Evolutionary conservation across 495 filamentous ascomycete genomes (phyloP).

Genomic region (Emericellopsis terricola): DNA sequence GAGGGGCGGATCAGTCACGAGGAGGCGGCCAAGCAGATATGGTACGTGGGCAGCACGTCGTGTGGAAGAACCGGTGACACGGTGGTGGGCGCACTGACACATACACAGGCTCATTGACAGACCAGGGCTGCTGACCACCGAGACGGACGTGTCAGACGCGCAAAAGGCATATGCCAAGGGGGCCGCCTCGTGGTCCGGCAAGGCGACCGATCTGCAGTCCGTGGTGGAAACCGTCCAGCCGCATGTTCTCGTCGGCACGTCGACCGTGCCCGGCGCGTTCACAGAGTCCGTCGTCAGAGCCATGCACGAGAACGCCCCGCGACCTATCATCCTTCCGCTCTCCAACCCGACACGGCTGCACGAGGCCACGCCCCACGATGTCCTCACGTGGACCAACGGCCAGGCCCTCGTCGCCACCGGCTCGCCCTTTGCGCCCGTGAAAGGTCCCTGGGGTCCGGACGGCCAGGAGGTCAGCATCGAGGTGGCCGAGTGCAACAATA

Average conservation of each 20-base stretch:
- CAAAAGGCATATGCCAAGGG: constrained; percentile 50
- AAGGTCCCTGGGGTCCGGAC: constrained; percentile 31
- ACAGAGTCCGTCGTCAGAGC: constrained; percentile 53
- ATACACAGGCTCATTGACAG: constrained; percentile 62
- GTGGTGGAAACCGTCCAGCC: constrained; percentile 59
- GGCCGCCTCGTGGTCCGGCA: constrained; percentile 43
- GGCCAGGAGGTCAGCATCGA: constrained; percentile 40
- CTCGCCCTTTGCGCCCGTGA: constrained; percentile 64
- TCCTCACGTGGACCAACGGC: constrained; percentile 62
- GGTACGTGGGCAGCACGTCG: too few species aligned
- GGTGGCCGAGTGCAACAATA: constrained; percentile 83
- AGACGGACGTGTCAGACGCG: constrained; percentile 36
- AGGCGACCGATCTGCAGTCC: constrained; percentile 38
- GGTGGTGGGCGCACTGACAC: too few species aligned
- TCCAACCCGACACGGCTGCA: constrained; percentile 77
- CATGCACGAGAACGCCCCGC: constrained; percentile 62
- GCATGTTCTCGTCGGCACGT: constrained; percentile 69
- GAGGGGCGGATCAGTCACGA: constrained; percentile 48
- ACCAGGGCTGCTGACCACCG: constrained; percentile 51
- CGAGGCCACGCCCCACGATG: constrained; percentile 63
- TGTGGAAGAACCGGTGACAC: too few species aligned
- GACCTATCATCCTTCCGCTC: constrained; percentile 69
- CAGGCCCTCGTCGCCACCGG: constrained; percentile 72
- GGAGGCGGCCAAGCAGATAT: constrained; percentile 69
- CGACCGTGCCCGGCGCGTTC: constrained; percentile 65